Conservation (phyloP, 2,329 filamentous ascomycete genomes). For the Canariomyces notabilis region DNA sequence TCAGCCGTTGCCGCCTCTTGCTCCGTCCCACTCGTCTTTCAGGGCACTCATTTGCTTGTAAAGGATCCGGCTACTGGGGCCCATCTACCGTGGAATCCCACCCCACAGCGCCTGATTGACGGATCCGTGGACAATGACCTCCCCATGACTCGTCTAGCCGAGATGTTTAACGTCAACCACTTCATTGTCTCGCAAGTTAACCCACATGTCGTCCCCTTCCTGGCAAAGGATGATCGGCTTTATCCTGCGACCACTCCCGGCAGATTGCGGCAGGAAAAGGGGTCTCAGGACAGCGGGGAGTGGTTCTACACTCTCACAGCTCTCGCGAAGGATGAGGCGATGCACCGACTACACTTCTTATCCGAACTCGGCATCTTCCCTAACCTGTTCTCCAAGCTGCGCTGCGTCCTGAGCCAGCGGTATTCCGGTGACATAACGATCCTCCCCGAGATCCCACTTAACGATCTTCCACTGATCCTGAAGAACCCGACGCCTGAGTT, state of each 20-base stretch:
- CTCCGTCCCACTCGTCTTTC: slow-evolving; percentile 84
- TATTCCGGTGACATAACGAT: slow-evolving; percentile 97
- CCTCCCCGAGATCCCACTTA: slow-evolving; percentile 69
- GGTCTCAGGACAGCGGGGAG: slow-evolving; percentile 12
- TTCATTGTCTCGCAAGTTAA: slow-evolving; percentile 98
- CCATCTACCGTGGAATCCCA: slow-evolving; percentile 78
- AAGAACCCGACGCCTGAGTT: slow-evolving; percentile 82
- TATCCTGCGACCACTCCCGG: slow-evolving; percentile 32
- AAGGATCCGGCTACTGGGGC: slow-evolving; percentile 79
- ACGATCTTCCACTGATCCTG: slow-evolving; percentile 70
- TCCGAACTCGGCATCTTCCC: slow-evolving; percentile 77
- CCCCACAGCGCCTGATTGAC: slow-evolving; percentile 83
- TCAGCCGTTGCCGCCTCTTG: slow-evolving; percentile 95
- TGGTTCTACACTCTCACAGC: slow-evolving; percentile 65
- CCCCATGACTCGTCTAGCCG: slow-evolving; percentile 80
- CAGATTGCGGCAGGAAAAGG: slow-evolving; percentile 10
- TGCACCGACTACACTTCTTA: slow-evolving; percentile 76
- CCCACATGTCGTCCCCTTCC: slow-evolving; percentile 84
- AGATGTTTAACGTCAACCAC: slow-evolving; percentile 98
- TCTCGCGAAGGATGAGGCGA: slow-evolving; percentile 71
- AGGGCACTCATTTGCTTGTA: slow-evolving; percentile 69
- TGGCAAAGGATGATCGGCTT: slow-evolving; percentile 66
- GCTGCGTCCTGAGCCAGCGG: slow-evolving; percentile 79
- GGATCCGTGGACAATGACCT: slow-evolving; percentile 93
- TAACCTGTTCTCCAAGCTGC: slow-evolving; percentile 70